phyloP scores from a whole-genome alignment of 257 asterid species.

The Schizonepeta tenuifolia region DNA sequence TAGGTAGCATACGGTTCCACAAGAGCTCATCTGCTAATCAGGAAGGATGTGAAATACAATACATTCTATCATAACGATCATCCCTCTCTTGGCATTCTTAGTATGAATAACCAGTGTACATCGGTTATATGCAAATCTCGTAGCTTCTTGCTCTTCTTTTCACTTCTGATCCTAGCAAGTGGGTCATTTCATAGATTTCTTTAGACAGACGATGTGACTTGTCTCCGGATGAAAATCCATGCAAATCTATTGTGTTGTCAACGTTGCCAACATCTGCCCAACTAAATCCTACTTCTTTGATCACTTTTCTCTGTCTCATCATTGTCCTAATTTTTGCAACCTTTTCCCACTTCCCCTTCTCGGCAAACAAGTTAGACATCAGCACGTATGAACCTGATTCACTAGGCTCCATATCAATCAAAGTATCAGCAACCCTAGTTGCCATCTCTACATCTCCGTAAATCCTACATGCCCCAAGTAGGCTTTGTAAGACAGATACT shows the following conservation, averaged over 20 bases:
- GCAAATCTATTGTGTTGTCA: slow-evolving; percentile 52
- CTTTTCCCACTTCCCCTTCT: slow-evolving; percentile 91
- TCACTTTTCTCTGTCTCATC: slow-evolving; percentile 76
- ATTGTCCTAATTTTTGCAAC: slow-evolving; percentile 74
- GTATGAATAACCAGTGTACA: neutral
- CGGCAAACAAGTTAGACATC: slow-evolving; percentile 93
- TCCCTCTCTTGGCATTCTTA: neutral
- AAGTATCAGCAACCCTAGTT: slow-evolving; percentile 52
- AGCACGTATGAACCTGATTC: slow-evolving; percentile 82
- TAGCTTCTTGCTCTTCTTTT: slow-evolving; percentile 42
- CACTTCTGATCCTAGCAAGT: slow-evolving; percentile 73
- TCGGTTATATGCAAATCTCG: slow-evolving; percentile 22
- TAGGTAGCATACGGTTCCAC: neutral
- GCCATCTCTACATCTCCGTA: slow-evolving; percentile 84
- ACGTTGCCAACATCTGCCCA: slow-evolving; percentile 79
- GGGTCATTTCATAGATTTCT: slow-evolving; percentile 73
- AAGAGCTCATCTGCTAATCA: neutral
- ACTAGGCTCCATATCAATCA: slow-evolving; percentile 68
- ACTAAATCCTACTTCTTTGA: slow-evolving; percentile 85
- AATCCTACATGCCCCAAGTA: slow-evolving; percentile 77
- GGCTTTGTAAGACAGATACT: slow-evolving; percentile 76
- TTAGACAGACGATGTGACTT: slow-evolving; percentile 63
- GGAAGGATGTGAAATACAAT: neutral
- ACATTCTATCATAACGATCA: neutral
- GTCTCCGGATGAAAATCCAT: slow-evolving; percentile 88